phyloP scores from a whole-genome alignment of 352 stramenopile species.

The Globisporangium middletonii region DNA sequence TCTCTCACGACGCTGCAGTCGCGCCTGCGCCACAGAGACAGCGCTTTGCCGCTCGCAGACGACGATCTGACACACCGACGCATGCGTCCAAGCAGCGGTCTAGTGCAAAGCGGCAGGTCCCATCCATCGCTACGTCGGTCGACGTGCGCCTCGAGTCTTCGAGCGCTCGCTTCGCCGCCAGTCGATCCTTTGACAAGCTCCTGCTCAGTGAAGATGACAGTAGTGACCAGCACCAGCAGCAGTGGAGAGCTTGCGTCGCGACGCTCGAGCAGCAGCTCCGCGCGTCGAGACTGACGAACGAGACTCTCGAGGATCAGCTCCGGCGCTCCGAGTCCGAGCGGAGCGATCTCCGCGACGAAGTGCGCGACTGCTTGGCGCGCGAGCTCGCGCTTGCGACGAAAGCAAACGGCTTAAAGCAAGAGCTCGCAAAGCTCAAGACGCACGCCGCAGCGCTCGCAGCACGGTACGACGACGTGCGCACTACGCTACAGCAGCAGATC shows the following conservation, averaged over 20 bases:
- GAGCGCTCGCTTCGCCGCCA: too few species aligned
- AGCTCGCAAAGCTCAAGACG: slow-evolving; percentile 26
- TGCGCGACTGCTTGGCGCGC: slow-evolving; percentile 26
- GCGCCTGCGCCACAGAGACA: neutral
- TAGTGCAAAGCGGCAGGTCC: too few species aligned
- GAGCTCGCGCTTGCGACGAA: slow-evolving; percentile 20
- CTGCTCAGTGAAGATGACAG: neutral
- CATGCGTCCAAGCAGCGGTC: too few species aligned
- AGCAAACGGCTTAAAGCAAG: slow-evolving; percentile 19
- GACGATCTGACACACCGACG: neutral
- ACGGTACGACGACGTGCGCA: slow-evolving; percentile 22
- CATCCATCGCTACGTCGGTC: too few species aligned
- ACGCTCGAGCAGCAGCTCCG: slow-evolving; percentile 35
- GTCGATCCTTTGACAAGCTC: too few species aligned
- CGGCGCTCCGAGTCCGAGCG: slow-evolving; percentile 33
- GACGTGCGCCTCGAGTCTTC: too few species aligned
- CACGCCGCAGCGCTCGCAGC: slow-evolving; percentile 24
- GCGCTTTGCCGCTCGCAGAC: neutral
- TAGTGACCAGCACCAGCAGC: neutral
- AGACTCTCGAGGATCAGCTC: slow-evolving; percentile 43
- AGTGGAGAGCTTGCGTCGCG: slow-evolving; percentile 23
- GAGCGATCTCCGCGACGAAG: slow-evolving; percentile 24
- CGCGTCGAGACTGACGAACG: slow-evolving; percentile 27
- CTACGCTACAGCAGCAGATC: slow-evolving; percentile 26
- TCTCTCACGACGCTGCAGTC: slow-evolving; percentile 15